These are phyloP conservation scores for Phaeotremella skinneri DNA, from an alignment of 768 basidiomycete species.

Conservation along the genomic window DNA sequence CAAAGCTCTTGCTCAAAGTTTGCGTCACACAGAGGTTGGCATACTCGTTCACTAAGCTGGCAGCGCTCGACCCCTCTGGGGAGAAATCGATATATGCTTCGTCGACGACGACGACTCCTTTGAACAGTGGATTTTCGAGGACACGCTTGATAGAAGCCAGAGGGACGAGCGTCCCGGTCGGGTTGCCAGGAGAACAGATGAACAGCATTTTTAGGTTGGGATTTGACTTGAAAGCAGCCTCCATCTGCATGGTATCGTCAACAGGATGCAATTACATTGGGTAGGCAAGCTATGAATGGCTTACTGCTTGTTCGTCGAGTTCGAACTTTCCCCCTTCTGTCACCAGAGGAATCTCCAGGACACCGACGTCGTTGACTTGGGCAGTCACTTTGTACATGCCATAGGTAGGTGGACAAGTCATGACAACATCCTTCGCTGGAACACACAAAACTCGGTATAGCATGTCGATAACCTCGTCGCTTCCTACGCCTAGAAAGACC, in stretches of 20 bases:
- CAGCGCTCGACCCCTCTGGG: slow-evolving; percentile 62
- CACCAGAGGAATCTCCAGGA: slow-evolving; percentile 72
- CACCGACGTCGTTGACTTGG: slow-evolving; percentile 85
- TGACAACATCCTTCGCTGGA: slow-evolving; percentile 74
- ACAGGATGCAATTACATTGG: not conserved
- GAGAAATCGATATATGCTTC: slow-evolving; percentile 98
- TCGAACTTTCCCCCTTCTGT: slow-evolving; percentile 84
- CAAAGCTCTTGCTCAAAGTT: slow-evolving; percentile 94
- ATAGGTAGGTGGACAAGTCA: slow-evolving; percentile 92
- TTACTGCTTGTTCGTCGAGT: slow-evolving; percentile 68
- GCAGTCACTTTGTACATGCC: slow-evolving; percentile 97
- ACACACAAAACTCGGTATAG: slow-evolving; percentile 83
- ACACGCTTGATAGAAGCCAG: slow-evolving; percentile 66
- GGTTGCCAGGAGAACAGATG: slow-evolving; percentile 96
- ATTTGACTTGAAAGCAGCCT: slow-evolving; percentile 61
- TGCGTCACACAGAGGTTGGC: slow-evolving; percentile 92
- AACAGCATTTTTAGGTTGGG: slow-evolving; percentile 85
- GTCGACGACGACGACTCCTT: slow-evolving; percentile 88
- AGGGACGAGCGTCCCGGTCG: slow-evolving; percentile 82
- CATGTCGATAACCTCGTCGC: slow-evolving; percentile 93
- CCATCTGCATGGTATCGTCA: slow-evolving; percentile 23
- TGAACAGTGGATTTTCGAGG: slow-evolving; percentile 75
- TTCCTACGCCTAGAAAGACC: slow-evolving; percentile 93
- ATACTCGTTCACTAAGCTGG: slow-evolving; percentile 70
- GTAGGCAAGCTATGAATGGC: slow-evolving; percentile 34